Conservation (phyloP, 371 early-diverging fungal genomes). For the Saksenaea vasiformis region DNA sequence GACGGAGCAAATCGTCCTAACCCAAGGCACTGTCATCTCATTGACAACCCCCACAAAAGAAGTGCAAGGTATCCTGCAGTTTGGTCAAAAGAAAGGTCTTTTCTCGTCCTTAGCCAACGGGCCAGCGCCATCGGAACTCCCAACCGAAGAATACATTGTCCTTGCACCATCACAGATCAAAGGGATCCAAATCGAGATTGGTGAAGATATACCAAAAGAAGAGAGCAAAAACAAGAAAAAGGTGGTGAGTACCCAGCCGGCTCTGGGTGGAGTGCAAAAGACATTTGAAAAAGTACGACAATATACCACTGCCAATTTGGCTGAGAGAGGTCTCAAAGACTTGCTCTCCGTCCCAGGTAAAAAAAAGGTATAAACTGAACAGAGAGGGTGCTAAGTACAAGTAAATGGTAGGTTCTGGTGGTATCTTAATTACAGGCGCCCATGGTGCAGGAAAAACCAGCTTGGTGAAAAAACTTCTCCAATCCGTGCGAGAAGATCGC, state of each 20-base stretch:
- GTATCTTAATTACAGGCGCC: conserved; percentile 79
- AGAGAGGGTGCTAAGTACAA: neutral
- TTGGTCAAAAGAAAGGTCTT: conserved; percentile 40
- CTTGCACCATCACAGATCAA: conserved; percentile 30
- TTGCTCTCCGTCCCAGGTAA: conserved; percentile 53
- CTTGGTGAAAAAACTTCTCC: conserved; percentile 57
- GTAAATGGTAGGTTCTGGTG: conserved; percentile 57
- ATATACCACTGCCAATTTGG: conserved; percentile 56
- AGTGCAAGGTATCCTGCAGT: conserved; percentile 24
- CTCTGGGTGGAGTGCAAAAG: conserved; percentile 55
- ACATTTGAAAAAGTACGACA: conserved; percentile 45
- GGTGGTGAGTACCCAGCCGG: neutral
- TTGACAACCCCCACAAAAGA: conserved; percentile 4
- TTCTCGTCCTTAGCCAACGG: conserved; percentile 23
- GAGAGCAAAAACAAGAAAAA: conserved; percentile 8
- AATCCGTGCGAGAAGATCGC: conserved; percentile 36
- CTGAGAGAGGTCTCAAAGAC: conserved; percentile 48
- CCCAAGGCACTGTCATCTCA: conserved; percentile 9
- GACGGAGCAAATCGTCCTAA: conserved; percentile 8
- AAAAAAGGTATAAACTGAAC: neutral
- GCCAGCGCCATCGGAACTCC: conserved; percentile 12
- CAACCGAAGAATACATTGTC: conserved; percentile 40
- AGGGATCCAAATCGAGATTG: conserved; percentile 48
- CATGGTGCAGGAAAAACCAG: conserved; percentile 89
- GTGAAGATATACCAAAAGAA: conserved; percentile 36